Percentiles rank a stretch among this genome's conserved stretches.
Conservation (phyloP, 352 stramenopile genomes). For the Pythium guiyangense region DNA sequence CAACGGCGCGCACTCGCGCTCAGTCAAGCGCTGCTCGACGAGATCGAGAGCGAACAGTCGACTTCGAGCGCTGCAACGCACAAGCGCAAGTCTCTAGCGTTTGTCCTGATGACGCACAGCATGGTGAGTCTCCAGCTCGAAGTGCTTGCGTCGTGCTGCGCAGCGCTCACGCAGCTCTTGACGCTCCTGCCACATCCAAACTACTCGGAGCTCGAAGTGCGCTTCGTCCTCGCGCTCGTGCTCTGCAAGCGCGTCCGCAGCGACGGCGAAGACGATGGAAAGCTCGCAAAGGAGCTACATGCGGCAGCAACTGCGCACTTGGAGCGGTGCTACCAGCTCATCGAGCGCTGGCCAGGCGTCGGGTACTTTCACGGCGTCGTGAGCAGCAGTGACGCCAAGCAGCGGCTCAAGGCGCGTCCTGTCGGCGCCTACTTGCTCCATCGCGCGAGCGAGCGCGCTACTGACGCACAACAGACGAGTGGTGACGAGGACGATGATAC, state of each 20-base stretch:
- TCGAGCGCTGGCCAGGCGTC: conserved; percentile 51
- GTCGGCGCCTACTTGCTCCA: conserved; percentile 49
- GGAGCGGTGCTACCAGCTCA: conserved; percentile 33
- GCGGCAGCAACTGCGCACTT: conserved; percentile 12
- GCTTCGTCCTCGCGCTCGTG: conserved; percentile 27
- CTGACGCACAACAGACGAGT: background rate
- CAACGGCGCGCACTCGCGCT: background rate
- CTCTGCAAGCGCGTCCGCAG: background rate
- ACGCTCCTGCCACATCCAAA: conserved; percentile 1
- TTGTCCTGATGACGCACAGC: conserved; percentile 35
- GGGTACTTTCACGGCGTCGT: conserved; percentile 53
- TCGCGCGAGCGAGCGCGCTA: background rate
- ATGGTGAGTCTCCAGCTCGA: conserved; percentile 39
- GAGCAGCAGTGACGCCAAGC: conserved; percentile 20
- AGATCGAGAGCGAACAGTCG: background rate
- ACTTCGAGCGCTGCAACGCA: background rate
- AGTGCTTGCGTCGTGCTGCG: conserved; percentile 12
- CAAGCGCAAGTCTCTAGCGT: conserved; percentile 7
- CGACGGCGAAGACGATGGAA: conserved; percentile 11
- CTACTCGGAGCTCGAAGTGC: conserved; percentile 33
- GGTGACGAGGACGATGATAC: conserved; percentile 2
- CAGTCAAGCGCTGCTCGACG: background rate
- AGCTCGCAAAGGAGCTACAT: background rate
- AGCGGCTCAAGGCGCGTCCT: conserved; percentile 18
- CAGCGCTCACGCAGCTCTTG: conserved; percentile 21